Conservation (phyloP, 768 basidiomycete genomes). For the Phanerodontia chrysosporium region DNA sequence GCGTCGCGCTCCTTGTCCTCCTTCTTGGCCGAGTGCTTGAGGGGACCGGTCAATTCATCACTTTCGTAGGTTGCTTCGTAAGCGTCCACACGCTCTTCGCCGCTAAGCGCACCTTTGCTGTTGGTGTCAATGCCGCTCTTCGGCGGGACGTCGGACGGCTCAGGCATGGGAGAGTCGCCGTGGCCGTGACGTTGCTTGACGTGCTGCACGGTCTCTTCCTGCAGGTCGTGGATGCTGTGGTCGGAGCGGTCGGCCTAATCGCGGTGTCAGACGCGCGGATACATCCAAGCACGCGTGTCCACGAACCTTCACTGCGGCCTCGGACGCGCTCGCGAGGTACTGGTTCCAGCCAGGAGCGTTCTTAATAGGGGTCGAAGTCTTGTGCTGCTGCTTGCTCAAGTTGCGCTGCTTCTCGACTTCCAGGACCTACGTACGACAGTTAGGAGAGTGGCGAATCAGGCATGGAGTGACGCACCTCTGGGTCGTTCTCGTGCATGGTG, state of each 20-base stretch:
- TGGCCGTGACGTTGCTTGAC: constrained; percentile 8
- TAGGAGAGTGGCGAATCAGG: background rate
- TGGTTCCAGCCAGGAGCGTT: constrained; percentile 37
- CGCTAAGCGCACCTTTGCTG: background rate
- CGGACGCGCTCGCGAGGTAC: constrained; percentile 30
- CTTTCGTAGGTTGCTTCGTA: constrained; percentile 16
- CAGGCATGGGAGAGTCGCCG: background rate
- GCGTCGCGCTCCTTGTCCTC: background rate
- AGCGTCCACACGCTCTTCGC: constrained; percentile 14
- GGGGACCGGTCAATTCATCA: constrained; percentile 11
- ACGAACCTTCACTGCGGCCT: constrained; percentile 31
- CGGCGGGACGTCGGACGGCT: background rate
- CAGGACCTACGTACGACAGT: constrained; percentile 20
- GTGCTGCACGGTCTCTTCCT: constrained; percentile 10
- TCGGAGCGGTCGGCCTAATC: constrained; percentile 13
- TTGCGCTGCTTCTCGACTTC: constrained; percentile 33
- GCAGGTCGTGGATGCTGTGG: constrained; percentile 5
- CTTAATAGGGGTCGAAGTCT: constrained; percentile 28
- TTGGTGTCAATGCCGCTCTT: background rate
- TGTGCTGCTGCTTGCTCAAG: constrained; percentile 28
- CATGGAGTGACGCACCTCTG: constrained; percentile 21
- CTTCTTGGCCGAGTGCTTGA: constrained; percentile 1
- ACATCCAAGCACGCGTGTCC: background rate
- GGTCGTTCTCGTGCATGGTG: constrained; percentile 33
- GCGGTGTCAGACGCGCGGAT: background rate